These are phyloP conservation scores for Urostyla sp. DNA, from an alignment of 73 alveolate species.

Conservation along the genomic window DNA sequence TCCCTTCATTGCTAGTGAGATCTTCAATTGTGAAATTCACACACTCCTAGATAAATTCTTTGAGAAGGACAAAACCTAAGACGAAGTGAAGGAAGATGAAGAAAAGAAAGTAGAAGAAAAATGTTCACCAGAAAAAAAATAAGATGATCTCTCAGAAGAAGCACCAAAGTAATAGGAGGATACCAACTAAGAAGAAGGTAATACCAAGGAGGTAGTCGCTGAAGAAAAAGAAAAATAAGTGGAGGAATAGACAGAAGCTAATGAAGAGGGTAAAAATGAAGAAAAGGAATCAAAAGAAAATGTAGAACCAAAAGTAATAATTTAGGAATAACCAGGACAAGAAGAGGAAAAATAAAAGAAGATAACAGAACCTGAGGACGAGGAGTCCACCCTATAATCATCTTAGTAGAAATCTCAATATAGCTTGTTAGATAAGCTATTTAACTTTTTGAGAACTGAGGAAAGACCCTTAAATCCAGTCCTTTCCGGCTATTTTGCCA, in stretches of 20 bases:
- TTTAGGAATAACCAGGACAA: constrained; percentile 36
- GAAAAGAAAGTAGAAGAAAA: constrained; percentile 48
- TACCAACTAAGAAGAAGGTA: neutral
- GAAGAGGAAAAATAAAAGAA: constrained; percentile 22
- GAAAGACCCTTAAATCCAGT: constrained; percentile 70
- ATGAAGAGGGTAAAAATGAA: constrained; percentile 12
- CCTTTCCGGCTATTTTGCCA: constrained; percentile 69
- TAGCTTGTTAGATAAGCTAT: constrained; percentile 52
- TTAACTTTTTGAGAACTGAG: constrained; percentile 53
- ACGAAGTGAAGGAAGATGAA: constrained; percentile 19
- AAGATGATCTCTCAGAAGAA: neutral
- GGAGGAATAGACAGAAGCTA: neutral
- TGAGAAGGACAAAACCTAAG: constrained; percentile 18
- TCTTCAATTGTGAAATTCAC: constrained; percentile 69
- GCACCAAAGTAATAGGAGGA: neutral
- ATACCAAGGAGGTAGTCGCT: neutral
- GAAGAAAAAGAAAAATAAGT: constrained; percentile 9
- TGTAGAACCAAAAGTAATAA: no score
- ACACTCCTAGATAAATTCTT: constrained; percentile 67
- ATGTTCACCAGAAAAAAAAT: neutral
- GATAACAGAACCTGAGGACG: neutral
- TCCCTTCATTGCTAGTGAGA: constrained; percentile 73
- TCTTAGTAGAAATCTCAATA: neutral
- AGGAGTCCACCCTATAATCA: neutral
- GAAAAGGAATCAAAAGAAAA: neutral